Evolutionary conservation across 345 rosid species (phyloP).

Genomic region (Pistacia atlantica): DNA sequence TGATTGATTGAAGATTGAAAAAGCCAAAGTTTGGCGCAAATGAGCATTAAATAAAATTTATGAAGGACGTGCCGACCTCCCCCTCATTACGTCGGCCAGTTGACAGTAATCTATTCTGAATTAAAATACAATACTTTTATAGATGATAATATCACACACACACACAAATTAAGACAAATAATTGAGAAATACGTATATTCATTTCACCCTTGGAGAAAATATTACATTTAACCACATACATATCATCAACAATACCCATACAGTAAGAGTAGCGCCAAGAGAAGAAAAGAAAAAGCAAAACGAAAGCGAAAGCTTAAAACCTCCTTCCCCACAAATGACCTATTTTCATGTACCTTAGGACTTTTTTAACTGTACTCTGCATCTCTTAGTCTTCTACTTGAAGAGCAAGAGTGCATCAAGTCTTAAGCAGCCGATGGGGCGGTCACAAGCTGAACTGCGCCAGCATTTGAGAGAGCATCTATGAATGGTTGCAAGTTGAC

Average conservation of each 20-base stretch:
- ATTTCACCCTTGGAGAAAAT: neutral
- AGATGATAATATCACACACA: too few relatives aligned
- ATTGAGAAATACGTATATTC: neutral
- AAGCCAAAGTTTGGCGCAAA: too few relatives aligned
- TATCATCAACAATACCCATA: neutral
- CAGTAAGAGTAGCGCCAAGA: neutral
- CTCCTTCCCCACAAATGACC: neutral
- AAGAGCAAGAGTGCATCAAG: neutral
- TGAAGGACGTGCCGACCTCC: too few relatives aligned
- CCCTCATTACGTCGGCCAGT: too few relatives aligned
- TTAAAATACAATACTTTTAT: too few relatives aligned
- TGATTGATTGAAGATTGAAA: too few relatives aligned
- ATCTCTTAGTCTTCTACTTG: neutral
- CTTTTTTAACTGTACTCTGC: neutral
- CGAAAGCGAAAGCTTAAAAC: neutral
- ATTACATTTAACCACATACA: neutral
- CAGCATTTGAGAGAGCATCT: slow-evolving; percentile 61
- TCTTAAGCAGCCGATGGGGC: slow-evolving; percentile 85
- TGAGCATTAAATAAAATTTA: too few relatives aligned
- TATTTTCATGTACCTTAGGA: neutral
- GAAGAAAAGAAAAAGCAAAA: neutral
- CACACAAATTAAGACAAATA: too few relatives aligned
- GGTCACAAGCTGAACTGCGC: slow-evolving; percentile 43
- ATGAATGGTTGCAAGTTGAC: slow-evolving; percentile 48
- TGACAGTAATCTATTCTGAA: too few relatives aligned